Evolutionary conservation across 805 yeast species (phyloP).

Genomic region (Torulaspora maleeae): DNA sequence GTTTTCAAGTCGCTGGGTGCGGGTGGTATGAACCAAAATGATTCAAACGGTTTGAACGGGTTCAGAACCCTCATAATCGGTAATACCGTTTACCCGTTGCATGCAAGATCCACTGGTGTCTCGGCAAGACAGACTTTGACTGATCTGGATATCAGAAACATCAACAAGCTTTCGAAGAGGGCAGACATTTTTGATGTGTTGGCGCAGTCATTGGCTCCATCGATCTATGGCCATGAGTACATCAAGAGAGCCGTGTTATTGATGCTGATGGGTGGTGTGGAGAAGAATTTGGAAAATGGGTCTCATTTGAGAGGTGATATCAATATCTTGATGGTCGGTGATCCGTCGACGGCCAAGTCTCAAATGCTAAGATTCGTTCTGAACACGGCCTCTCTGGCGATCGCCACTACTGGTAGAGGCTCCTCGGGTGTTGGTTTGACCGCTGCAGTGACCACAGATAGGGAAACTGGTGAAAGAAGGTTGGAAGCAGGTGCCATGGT

Average conservation of each 20-base stretch:
- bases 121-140: constrained; percentile 64
- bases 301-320: constrained; percentile 98
- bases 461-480: constrained; percentile 94
- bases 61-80: constrained; percentile 83
- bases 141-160: constrained; percentile 79
- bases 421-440: constrained; percentile 99
- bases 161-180: constrained; percentile 70
- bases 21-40: constrained; percentile 34
- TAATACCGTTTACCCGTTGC: constrained; percentile 83
- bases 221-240: constrained; percentile 88
- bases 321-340: constrained; percentile 94
- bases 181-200: constrained; percentile 70
- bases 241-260: constrained; percentile 87
- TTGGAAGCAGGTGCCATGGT: constrained; percentile 99
- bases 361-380: constrained; percentile 91
- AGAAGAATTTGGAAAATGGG: constrained; percentile 89
- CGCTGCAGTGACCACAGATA: constrained; percentile 95
- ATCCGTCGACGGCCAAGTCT: constrained; percentile 97
- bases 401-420: constrained; percentile 98
- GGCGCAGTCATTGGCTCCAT: constrained; percentile 87
- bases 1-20: constrained; percentile 90
- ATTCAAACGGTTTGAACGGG: constrained; percentile 48
- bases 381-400: constrained; percentile 91
- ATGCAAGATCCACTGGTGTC: constrained; percentile 82
- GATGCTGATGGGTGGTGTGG: constrained; percentile 90